These are phyloP conservation scores for Rasamsonia emersonii DNA, from an alignment of 2,329 filamentous ascomycete species.

Conservation along the genomic window DNA sequence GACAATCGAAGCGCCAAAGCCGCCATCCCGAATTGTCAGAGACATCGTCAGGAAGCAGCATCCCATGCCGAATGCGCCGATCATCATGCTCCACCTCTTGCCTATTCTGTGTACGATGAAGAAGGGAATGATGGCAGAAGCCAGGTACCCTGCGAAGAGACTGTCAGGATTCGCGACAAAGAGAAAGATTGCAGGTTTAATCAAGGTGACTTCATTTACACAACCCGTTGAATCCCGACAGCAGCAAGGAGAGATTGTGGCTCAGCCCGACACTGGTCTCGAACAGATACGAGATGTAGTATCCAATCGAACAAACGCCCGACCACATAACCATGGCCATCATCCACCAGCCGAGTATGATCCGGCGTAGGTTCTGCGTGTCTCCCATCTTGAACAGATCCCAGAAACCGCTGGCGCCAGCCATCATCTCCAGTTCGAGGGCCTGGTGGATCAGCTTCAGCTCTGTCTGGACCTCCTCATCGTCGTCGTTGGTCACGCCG, in stretches of 20 bases:
- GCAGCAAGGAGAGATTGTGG: slow-evolving; percentile 11
- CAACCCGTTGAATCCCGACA: slow-evolving; percentile 10
- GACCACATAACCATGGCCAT: slow-evolving; percentile 12
- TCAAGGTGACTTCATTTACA: too few relatives aligned
- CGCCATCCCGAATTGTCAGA: slow-evolving; percentile 7
- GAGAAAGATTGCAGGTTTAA: too few relatives aligned
- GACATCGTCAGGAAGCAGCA: slow-evolving; percentile 9
- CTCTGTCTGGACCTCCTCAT: slow-evolving; percentile 7
- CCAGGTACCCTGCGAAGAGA: too few relatives aligned
- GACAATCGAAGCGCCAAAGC: slow-evolving; percentile 8
- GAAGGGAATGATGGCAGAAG: slow-evolving; percentile 7
- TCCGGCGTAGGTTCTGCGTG: slow-evolving; percentile 9
- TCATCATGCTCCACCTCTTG: slow-evolving; percentile 8
- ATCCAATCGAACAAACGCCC: slow-evolving; percentile 7
- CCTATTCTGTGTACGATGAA: slow-evolving; percentile 7
- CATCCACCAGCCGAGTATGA: slow-evolving; percentile 10
- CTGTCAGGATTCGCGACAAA: too few relatives aligned
- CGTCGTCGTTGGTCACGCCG: background rate
- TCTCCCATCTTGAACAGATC: slow-evolving; percentile 9
- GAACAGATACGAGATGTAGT: slow-evolving; percentile 16
- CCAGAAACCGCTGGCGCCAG: slow-evolving; percentile 7
- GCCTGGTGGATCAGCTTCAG: slow-evolving; percentile 9
- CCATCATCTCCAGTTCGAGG: slow-evolving; percentile 8
- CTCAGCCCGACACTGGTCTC: slow-evolving; percentile 13
- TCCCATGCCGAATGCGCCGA: slow-evolving; percentile 10